Conservation (phyloP, 2,329 filamentous ascomycete species). For the Xylariomycetidae sp. region DNA sequence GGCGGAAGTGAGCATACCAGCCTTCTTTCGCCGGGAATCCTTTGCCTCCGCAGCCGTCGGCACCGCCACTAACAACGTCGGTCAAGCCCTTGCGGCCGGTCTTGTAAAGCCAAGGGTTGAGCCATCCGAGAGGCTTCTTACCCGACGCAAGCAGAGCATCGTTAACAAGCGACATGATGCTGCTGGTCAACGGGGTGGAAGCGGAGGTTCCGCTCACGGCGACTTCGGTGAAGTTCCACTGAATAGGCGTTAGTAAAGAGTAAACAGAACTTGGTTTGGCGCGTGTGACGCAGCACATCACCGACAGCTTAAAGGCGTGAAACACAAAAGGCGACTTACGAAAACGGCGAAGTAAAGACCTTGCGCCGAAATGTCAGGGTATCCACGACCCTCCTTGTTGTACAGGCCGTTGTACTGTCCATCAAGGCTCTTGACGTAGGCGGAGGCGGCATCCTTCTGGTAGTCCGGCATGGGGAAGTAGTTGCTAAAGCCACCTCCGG, state of each 20-base stretch:
- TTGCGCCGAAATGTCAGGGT: conserved; percentile 36
- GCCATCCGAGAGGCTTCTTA: conserved; percentile 35
- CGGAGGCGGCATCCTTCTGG: conserved; percentile 30
- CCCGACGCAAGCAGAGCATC: conserved; percentile 49
- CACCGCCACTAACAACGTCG: conserved; percentile 34
- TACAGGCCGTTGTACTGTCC: conserved; percentile 37
- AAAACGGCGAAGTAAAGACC: conserved; percentile 16
- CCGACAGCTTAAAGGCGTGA: conserved; percentile 18
- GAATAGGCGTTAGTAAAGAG: neutral
- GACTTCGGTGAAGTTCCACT: conserved; percentile 26
- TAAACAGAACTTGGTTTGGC: neutral
- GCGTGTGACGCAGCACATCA: neutral
- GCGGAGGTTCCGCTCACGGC: conserved; percentile 46
- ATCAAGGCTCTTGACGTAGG: conserved; percentile 35
- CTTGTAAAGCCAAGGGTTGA: conserved; percentile 39
- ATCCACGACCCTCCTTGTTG: conserved; percentile 37
- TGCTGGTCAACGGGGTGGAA: conserved; percentile 49
- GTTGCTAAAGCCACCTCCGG: conserved; percentile 40
- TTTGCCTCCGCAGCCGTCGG: conserved; percentile 29
- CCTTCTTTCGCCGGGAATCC: conserved; percentile 24
- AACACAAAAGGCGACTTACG: conserved; percentile 13
- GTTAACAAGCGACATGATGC: conserved; percentile 55
- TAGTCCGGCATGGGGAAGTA: conserved; percentile 37
- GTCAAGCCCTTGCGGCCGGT: conserved; percentile 28
- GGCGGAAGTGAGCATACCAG: conserved; percentile 11